Base-by-base conservation (phyloP, 345 rosid genomes). In the Combretum micranthum region DNA sequence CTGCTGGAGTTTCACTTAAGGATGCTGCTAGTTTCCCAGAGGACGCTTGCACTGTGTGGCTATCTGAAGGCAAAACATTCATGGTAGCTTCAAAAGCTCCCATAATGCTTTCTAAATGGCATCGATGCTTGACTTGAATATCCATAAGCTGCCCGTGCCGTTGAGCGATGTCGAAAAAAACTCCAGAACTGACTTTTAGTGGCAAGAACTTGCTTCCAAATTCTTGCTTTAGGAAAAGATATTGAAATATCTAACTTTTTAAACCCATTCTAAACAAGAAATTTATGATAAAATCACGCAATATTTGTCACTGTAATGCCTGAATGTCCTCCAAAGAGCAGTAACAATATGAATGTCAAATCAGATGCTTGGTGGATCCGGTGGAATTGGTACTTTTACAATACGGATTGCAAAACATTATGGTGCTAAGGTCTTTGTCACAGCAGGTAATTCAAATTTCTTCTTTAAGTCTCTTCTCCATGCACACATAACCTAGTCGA, bases 321-420 rank as follows among this genome's bases (percentile, higher is more conserved):
- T 32, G 6, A 5, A 4, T 32, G 39, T 32, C 9, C 39, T 32
- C 10, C 39, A 32, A 11, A 11, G 1, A 32, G 9, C 39, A 32
- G 39, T 32, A 12, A 44, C 15, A n/a, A 20, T 43, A 10, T 44
- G 46, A 20, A 15, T 65, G 50, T 43, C 50, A 42, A 44, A 77
- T 61, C 68, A 86, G 92, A 73, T 91, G 72, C 98, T 88, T 68
- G 96, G 98, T 47, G 98, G 98, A 45, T 86, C 98, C 18, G 88
- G 95, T 69, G 98, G 96, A 55, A 84, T 88, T 45, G 98, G 98
- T 22, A 88, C 96, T 22, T 88, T 84, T 65, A 95, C 90, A 19
- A 81, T 91, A 70, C 95, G 88, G 77, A 84, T 88, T 14, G 96
- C 92, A 32, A 88, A 84, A 71, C 63, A 67, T 64, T 65, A 44